These are phyloP conservation scores for Coniochaeta sp. DNA, from an alignment of 2,329 filamentous ascomycete genomes.

Conservation along the genomic window DNA sequence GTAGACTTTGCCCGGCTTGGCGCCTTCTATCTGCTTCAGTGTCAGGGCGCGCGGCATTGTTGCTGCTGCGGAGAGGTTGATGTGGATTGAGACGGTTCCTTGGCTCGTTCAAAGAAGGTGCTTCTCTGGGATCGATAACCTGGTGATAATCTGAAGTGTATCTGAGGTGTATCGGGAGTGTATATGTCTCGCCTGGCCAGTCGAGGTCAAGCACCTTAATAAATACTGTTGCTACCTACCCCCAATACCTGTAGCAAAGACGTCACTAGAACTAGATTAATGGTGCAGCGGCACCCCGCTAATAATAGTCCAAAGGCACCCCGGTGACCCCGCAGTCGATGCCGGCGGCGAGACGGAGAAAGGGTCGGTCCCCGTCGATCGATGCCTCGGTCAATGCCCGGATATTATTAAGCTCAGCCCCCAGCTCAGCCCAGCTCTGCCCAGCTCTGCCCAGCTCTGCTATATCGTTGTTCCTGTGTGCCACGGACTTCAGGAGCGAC, in stretches of 20 bases:
- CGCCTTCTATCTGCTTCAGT: slow-evolving; percentile 62
- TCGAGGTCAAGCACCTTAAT: too few species aligned
- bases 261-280: background rate
- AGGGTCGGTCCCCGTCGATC: too few species aligned
- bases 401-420: background rate
- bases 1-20: slow-evolving; percentile 80
- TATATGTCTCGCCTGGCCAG: too few species aligned
- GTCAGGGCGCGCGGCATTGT: slow-evolving; percentile 50
- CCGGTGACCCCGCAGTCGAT: background rate
- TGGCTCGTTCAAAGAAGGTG: too few species aligned
- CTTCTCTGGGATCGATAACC: background rate
- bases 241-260: background rate
- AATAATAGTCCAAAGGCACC: too few species aligned
- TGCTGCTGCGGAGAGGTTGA: background rate
- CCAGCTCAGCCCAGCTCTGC: too few species aligned
- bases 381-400: background rate
- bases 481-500: background rate
- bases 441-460: too few species aligned
- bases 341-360: background rate
- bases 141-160: too few species aligned
- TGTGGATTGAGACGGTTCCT: background rate
- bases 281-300: too few species aligned
- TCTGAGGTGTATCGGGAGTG: too few species aligned
- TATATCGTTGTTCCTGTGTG: background rate
- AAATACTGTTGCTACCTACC: too few species aligned